phyloP scores from a whole-genome alignment of 306 rosid species.

The Acacia crassicarpa region DNA sequence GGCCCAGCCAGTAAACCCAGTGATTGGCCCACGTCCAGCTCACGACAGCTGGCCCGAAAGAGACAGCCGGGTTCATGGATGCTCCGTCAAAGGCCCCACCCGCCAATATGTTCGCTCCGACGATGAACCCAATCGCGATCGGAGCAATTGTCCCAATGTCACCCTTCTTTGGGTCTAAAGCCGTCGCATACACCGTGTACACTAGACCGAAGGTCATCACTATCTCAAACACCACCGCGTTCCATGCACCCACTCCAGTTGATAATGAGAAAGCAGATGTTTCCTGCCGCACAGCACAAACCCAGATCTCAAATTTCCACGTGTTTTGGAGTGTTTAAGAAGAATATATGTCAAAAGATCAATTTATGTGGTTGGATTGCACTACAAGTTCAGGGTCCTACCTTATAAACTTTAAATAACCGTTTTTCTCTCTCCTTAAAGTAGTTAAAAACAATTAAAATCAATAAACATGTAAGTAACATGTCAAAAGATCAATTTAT shows the following conservation, averaged over 20 bases:
- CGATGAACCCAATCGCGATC: conserved; percentile 80
- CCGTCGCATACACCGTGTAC: conserved; percentile 79
- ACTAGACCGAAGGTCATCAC: conserved; percentile 84
- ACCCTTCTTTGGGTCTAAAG: conserved; percentile 75
- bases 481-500: too few species aligned
- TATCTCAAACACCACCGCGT: conserved; percentile 71
- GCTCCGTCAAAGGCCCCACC: conserved; percentile 90
- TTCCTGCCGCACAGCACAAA: conserved; percentile 44
- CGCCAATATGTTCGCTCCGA: conserved; percentile 78
- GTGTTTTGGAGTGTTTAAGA: neutral
- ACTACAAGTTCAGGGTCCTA: neutral
- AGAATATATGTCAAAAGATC: neutral
- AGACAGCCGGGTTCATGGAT: conserved; percentile 87
- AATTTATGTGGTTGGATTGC: neutral
- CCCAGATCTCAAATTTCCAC: neutral
- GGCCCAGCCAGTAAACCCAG: conserved; percentile 86
- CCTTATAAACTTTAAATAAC: too few species aligned
- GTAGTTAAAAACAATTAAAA: too few species aligned
- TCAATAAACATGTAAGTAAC: too few species aligned
- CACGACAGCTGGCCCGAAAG: conserved; percentile 86
- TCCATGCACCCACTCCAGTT: conserved; percentile 61
- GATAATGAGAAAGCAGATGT: conserved; percentile 67
- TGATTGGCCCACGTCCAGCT: conserved; percentile 74
- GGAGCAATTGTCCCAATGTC: conserved; percentile 72
- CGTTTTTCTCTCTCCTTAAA: too few species aligned